Evolutionary conservation across 495 filamentous ascomycete genomes (phyloP).

Genomic region (Hypoxylon perforatum): DNA sequence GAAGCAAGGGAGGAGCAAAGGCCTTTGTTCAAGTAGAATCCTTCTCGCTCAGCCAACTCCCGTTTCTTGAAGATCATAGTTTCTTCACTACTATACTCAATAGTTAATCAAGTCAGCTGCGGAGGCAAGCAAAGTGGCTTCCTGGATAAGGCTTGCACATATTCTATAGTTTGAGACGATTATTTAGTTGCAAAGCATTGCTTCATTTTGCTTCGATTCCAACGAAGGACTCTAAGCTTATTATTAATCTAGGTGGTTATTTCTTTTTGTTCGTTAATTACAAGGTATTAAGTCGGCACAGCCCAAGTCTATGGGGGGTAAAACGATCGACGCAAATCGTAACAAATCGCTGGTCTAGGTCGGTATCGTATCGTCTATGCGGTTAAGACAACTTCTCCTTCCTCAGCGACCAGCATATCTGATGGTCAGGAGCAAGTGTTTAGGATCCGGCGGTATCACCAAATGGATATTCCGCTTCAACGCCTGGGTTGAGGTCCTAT

Average conservation of each 20-base stretch:
- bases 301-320: conserved; percentile 32
- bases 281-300: conserved; percentile 34
- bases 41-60: no score
- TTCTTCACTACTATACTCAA: no score
- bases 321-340: conserved; percentile 34
- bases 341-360: conserved; percentile 13
- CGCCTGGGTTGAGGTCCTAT: conserved; percentile 9
- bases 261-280: conserved; percentile 45
- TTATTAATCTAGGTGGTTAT: conserved; percentile 47
- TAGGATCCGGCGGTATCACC: conserved; percentile 11
- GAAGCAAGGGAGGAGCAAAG: no score
- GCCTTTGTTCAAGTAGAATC: no score
- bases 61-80: no score
- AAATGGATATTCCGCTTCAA: conserved; percentile 5
- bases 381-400: conserved; percentile 14
- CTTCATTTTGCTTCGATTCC: conserved; percentile 26
- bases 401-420: conserved; percentile 36
- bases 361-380: conserved; percentile 18
- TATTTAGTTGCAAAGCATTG: background rate
- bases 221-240: conserved; percentile 36
- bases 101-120: no score
- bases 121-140: no score
- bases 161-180: background rate
- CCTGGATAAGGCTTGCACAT: background rate
- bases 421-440: conserved; percentile 25